phyloP scores from a whole-genome alignment of 192 early-diverging fungal species.

The Mortierella alpina region DNA sequence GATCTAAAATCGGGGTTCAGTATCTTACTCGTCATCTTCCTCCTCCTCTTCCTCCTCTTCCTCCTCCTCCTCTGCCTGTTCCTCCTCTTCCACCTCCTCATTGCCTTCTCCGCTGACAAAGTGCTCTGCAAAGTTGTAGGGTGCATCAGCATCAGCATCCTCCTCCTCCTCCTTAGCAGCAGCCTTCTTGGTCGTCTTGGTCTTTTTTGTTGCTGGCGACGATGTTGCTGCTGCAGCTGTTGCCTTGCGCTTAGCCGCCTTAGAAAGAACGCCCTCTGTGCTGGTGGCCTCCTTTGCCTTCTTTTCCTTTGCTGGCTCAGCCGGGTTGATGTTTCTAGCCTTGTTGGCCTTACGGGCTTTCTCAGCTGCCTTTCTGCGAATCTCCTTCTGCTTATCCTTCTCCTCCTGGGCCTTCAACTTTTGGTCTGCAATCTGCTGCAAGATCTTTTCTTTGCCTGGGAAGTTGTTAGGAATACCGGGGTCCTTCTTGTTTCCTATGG shows the following conservation, averaged over 20 bases:
- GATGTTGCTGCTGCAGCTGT: slow-evolving; percentile 10
- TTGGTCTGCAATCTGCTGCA: slow-evolving; percentile 66
- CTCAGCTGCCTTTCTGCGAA: slow-evolving; percentile 32
- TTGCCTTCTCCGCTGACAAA: slow-evolving; percentile 10
- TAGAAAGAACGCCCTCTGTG: slow-evolving; percentile 30
- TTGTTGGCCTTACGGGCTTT: slow-evolving; percentile 42
- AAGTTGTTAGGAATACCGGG: slow-evolving; percentile 93
- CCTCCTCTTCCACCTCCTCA: slow-evolving; percentile 26
- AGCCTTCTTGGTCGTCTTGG: slow-evolving; percentile 36
- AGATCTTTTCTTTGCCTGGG: slow-evolving; percentile 92
- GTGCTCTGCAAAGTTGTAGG: slow-evolving; percentile 50
- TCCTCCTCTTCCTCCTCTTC: slow-evolving; percentile 17
- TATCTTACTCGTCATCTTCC: slow-evolving; percentile 14
- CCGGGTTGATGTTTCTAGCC: slow-evolving; percentile 20
- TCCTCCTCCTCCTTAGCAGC: slow-evolving; percentile 19
- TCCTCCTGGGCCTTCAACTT: slow-evolving; percentile 47
- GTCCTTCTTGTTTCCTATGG: slow-evolving; percentile 84
- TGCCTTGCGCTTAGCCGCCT: slow-evolving; percentile 42
- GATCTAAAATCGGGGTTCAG: background rate
- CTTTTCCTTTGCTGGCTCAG: slow-evolving; percentile 6
- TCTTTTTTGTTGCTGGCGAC: slow-evolving; percentile 38
- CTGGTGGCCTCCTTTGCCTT: slow-evolving; percentile 23
- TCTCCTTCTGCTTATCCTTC: slow-evolving; percentile 46
- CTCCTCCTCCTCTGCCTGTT: slow-evolving; percentile 23
- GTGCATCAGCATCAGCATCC: slow-evolving; percentile 28